Percentiles rank a stretch among this genome's conserved stretches.
These are phyloP conservation scores for Ampelocalamus luodianensis DNA, from an alignment of 176 grass and related monocot genomes.

Conservation along the genomic window DNA sequence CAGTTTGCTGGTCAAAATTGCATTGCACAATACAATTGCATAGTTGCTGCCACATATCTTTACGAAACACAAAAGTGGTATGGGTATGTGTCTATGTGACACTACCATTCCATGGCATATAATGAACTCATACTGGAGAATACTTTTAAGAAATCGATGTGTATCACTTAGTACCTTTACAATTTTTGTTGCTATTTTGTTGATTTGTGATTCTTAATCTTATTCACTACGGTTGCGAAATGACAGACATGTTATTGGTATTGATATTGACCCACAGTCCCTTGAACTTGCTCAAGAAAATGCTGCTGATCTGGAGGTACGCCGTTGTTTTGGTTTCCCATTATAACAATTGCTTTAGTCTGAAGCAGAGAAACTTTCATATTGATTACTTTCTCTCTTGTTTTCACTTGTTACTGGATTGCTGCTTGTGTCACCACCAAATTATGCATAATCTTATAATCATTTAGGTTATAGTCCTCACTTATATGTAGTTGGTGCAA, in stretches of 20 bases:
- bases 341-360: conserved; percentile 10
- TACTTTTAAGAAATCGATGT: neutral
- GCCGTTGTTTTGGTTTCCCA: neutral
- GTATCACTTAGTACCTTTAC: neutral
- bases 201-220: neutral
- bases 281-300: conserved; percentile 89
- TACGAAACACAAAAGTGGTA: neutral
- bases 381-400: neutral
- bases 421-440: neutral
- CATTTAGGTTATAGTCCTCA: neutral
- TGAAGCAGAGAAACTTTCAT: conserved; percentile 2
- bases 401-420: conserved; percentile 15
- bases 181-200: conserved; percentile 17
- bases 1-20: neutral
- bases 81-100: neutral
- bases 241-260: conserved; percentile 76
- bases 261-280: conserved; percentile 78
- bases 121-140: neutral
- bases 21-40: neutral
- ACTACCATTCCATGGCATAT: conserved; percentile 19
- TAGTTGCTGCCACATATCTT: neutral
- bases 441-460: neutral
- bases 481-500: neutral
- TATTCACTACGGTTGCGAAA: conserved; percentile 11
- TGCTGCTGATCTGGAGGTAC: conserved; percentile 80